Percentiles rank a stretch among this genome's conserved stretches.
Conservation (phyloP, 495 filamentous ascomycete species). For the Poronia punctata region DNA sequence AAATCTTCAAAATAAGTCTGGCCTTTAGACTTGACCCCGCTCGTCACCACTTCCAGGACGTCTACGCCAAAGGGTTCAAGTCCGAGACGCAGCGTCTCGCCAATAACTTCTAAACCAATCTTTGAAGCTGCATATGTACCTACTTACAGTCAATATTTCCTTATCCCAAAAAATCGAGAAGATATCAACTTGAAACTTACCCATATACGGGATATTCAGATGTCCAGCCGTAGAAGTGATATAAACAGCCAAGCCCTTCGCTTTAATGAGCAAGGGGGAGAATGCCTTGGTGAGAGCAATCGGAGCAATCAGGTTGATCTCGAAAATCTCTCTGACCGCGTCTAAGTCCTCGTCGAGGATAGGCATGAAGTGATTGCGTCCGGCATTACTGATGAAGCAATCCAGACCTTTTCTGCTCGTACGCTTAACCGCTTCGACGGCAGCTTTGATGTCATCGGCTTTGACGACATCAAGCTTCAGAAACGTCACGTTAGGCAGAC, state of each 20-base stretch:
- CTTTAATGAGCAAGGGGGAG: constrained; percentile 32
- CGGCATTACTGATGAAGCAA: constrained; percentile 39
- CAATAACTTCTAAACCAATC: constrained; percentile 20
- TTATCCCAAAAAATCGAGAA: background rate
- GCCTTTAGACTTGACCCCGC: constrained; percentile 14
- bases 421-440: constrained; percentile 17
- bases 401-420: constrained; percentile 29
- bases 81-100: constrained; percentile 35
- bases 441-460: constrained; percentile 6
- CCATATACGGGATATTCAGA: constrained; percentile 32
- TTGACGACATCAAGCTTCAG: constrained; percentile 20
- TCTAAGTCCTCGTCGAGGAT: constrained; percentile 18
- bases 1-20: constrained; percentile 13
- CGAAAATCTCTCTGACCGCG: constrained; percentile 27
- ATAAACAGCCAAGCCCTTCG: constrained; percentile 40
- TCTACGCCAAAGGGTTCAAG: constrained; percentile 33
- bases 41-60: constrained; percentile 27
- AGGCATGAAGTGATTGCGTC: constrained; percentile 26
- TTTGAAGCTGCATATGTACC: constrained; percentile 34
- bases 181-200: constrained; percentile 16
- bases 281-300: constrained; percentile 33
- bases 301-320: constrained; percentile 30
- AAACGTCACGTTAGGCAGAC: constrained; percentile 20
- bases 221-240: constrained; percentile 40
- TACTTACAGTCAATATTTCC: constrained; percentile 5